Conservation (phyloP, 768 basidiomycete genomes). For the Suillus lakei region DNA sequence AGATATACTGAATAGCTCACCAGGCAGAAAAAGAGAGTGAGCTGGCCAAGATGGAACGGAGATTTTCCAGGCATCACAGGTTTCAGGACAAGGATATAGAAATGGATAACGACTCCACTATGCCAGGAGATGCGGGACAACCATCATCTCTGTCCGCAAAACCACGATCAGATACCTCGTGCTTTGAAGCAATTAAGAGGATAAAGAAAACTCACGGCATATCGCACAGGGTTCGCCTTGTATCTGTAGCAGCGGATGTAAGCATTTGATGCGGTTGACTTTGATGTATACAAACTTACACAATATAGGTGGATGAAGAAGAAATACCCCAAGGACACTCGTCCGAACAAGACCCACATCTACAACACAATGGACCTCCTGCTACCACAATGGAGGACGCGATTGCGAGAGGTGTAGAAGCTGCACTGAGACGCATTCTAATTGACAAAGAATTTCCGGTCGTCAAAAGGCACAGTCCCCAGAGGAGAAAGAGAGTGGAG, state of each 20-base stretch:
- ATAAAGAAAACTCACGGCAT: slow-evolving; percentile 6
- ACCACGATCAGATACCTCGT: not conserved
- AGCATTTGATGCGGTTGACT: not conserved
- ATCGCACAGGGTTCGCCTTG: slow-evolving; percentile 2
- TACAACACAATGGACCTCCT: not conserved
- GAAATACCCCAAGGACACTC: not conserved
- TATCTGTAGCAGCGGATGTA: slow-evolving; percentile 6
- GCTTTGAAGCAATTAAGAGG: slow-evolving; percentile 11
- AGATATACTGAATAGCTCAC: not conserved
- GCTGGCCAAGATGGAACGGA: not conserved
- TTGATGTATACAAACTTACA: not conserved
- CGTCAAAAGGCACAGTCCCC: not conserved
- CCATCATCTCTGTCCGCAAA: not conserved
- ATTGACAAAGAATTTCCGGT: not conserved
- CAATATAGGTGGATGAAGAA: not conserved
- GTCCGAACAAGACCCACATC: not conserved
- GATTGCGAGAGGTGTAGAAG: too few species aligned
- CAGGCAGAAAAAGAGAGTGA: not conserved
- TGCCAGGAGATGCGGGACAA: not conserved
- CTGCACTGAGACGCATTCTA: too few species aligned
- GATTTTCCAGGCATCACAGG: not conserved
- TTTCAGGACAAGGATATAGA: not conserved
- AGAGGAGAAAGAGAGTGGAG: not conserved
- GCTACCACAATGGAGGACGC: not conserved
- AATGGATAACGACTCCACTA: not conserved